These are phyloP conservation scores for Tetracladium setigerum DNA, from an alignment of 495 filamentous ascomycete species.

Conservation along the genomic window DNA sequence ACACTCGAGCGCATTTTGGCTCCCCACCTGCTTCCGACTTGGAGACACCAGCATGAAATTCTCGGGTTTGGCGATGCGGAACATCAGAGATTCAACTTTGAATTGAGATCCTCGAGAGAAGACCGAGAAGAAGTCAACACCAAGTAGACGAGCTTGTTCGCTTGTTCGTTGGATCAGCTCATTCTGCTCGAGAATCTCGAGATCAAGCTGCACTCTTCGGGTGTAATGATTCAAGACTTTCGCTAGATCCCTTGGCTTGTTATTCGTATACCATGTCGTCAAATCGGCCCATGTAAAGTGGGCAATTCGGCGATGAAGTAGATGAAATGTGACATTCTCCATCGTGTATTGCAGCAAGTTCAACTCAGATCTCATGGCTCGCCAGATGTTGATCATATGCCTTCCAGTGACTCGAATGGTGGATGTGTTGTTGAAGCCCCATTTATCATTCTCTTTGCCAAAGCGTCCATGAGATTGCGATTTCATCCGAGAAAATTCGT, in stretches of 20 bases:
- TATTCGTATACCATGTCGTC: constrained; percentile 71
- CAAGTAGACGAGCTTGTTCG: constrained; percentile 88
- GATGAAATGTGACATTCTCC: constrained; percentile 94
- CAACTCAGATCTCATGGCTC: constrained; percentile 86
- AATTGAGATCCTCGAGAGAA: constrained; percentile 92
- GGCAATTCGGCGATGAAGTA: constrained; percentile 84
- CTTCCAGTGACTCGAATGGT: constrained; percentile 82
- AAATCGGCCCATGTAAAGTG: constrained; percentile 74
- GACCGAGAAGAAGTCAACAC: constrained; percentile 93
- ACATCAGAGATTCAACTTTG: constrained; percentile 98
- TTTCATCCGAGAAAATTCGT: constrained; percentile 85
- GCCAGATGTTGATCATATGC: constrained; percentile 96
- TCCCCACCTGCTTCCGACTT: constrained; percentile 82
- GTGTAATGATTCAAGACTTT: constrained; percentile 76
- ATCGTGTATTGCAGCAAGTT: constrained; percentile 89
- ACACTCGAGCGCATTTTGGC: constrained; percentile 92
- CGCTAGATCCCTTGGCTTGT: constrained; percentile 55
- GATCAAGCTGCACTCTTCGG: constrained; percentile 68
- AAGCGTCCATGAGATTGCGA: constrained; percentile 71
- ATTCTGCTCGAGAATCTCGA: constrained; percentile 87
- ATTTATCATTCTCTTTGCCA: constrained; percentile 78
- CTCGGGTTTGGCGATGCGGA: constrained; percentile 94
- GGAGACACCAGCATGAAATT: constrained; percentile 88
- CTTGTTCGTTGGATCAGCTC: constrained; percentile 85
- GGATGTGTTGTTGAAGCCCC: constrained; percentile 89